Evolutionary conservation across 257 asterid species (phyloP).

Genomic region (Oldenlandia corymbosa): DNA sequence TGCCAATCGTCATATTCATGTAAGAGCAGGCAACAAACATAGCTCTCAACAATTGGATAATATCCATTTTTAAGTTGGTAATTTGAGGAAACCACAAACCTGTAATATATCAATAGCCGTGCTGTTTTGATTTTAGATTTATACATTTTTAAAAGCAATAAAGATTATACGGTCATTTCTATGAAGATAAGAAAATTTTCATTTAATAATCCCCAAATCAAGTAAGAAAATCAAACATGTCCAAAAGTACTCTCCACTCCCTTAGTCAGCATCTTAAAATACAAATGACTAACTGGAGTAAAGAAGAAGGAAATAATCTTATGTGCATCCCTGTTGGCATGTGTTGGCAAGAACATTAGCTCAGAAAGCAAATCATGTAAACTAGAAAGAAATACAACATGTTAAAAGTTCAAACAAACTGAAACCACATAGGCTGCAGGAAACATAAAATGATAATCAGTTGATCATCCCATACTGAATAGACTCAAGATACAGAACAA

Average conservation of each 20-base stretch:
- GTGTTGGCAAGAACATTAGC: neutral
- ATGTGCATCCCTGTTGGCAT: neutral
- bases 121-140: too few relatives aligned
- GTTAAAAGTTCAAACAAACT: neutral
- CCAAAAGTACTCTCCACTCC: neutral
- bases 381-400: neutral
- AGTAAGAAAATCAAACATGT: neutral
- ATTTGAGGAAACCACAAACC: neutral
- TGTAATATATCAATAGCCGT: too few relatives aligned
- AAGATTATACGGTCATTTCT: too few relatives aligned
- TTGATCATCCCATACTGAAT: neutral
- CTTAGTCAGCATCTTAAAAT: neutral
- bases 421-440: neutral
- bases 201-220: neutral
- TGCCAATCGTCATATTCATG: neutral
- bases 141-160: too few relatives aligned
- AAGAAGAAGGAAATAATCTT: neutral
- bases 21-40: neutral
- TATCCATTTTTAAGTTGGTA: neutral
- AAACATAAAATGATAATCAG: neutral
- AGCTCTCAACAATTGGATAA: neutral
- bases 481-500: slow-evolving; percentile 1
- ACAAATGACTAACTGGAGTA: neutral
- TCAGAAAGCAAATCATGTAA: neutral
- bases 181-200: too few relatives aligned